phyloP scores from a whole-genome alignment of 345 rosid genomes.

The Citrus unshiu region DNA sequence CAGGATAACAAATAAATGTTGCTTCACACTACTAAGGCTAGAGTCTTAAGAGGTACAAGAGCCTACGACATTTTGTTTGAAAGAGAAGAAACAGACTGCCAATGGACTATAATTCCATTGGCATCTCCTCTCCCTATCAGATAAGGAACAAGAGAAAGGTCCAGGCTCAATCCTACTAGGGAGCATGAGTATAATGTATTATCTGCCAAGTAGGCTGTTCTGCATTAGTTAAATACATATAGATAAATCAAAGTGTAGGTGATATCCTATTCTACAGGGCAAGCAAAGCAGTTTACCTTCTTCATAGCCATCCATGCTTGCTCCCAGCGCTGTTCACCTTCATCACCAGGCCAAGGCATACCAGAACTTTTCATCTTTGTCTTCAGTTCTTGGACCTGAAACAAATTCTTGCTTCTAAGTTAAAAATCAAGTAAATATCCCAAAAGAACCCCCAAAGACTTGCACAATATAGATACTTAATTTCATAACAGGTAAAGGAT shows the following conservation, averaged over 20 bases:
- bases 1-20: neutral
- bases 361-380: conserved; percentile 70
- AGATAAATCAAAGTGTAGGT: neutral
- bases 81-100: neutral
- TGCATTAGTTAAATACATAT: neutral
- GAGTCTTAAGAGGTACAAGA: neutral
- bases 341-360: conserved; percentile 99
- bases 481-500: neutral
- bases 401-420: conserved; percentile 4
- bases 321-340: conserved; percentile 86
- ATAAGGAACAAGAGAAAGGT: neutral
- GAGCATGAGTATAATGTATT: neutral
- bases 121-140: neutral
- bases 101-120: neutral
- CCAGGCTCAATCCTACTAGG: neutral
- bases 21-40: neutral
- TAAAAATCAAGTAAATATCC: neutral
- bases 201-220: neutral
- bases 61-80: neutral
- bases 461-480: neutral
- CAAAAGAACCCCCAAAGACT: neutral
- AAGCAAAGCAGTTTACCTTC: conserved; percentile 49
- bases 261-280: neutral
- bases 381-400: conserved; percentile 88
- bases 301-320: conserved; percentile 97